These are phyloP conservation scores for Cryptosporidium bovis DNA, from an alignment of 169 alveolate species.

Conservation along the genomic window DNA sequence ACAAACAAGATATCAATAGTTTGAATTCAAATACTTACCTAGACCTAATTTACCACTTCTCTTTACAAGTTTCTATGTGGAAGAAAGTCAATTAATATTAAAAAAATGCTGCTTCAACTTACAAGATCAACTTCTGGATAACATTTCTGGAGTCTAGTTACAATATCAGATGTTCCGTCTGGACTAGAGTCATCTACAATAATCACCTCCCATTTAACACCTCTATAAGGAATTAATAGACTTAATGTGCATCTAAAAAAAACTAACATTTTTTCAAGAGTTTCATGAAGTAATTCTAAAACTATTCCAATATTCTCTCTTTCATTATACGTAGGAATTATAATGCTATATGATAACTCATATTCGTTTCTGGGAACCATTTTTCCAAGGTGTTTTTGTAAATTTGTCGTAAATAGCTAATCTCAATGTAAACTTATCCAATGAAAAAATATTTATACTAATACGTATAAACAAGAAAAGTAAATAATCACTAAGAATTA, in stretches of 20 bases:
- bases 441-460: no score
- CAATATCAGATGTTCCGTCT: constrained; percentile 93
- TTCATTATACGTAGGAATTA: constrained; percentile 96
- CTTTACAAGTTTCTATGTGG: constrained; percentile 81
- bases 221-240: constrained; percentile 64
- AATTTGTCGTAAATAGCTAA: no score
- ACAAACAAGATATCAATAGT: neutral
- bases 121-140: constrained; percentile 87
- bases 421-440: no score
- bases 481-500: no score
- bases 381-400: no score
- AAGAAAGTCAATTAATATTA: neutral
- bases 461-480: no score
- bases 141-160: constrained; percentile 84
- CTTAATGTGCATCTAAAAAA: neutral
- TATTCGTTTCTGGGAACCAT: neutral
- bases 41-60: constrained; percentile 96
- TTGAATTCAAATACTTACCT: constrained; percentile 75
- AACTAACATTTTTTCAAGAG: constrained; percentile 84
- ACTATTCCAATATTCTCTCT: constrained; percentile 93
- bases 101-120: constrained; percentile 14
- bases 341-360: constrained; percentile 84
- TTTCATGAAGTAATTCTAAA: constrained; percentile 87
- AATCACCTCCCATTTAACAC: constrained; percentile 90
- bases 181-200: constrained; percentile 96